A percentile compares a stretch with the other conserved stretches of the same genome.
These are phyloP conservation scores for Vitis cinerea DNA, from an alignment of 164 flowering plant species.

Conservation along the genomic window DNA sequence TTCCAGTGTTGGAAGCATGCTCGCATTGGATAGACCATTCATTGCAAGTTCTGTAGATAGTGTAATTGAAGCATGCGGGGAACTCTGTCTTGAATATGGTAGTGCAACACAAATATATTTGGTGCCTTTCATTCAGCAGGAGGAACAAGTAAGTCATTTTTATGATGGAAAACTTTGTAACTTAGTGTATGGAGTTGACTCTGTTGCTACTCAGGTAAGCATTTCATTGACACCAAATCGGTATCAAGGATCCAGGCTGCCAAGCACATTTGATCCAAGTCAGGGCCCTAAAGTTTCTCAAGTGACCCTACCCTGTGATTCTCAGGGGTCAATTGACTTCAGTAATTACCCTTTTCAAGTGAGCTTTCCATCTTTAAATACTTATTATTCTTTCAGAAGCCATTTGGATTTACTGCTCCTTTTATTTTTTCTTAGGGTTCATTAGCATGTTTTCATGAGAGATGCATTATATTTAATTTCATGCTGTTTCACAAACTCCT, in stretches of 20 bases:
- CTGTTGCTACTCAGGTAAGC: conserved; percentile 47
- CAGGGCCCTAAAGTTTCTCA: conserved; percentile 75
- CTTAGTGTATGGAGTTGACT: conserved; percentile 7
- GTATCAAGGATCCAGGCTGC: conserved; percentile 57
- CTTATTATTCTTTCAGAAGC: background rate
- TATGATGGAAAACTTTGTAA: background rate
- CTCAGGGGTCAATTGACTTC: conserved; percentile 88
- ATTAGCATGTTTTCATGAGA: background rate
- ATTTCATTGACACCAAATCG: conserved; percentile 62
- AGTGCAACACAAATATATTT: conserved; percentile 85
- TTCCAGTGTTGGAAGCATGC: conserved; percentile 85
- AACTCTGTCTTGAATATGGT: conserved; percentile 91
- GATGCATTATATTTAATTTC: background rate
- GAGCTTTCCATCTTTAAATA: conserved; percentile 26
- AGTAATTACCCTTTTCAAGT: conserved; percentile 85
- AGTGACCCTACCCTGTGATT: conserved; percentile 84
- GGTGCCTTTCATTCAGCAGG: conserved; percentile 72
- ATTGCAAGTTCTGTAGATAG: conserved; percentile 55
- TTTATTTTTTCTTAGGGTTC: background rate
- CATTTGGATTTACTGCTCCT: background rate
- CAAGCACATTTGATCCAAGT: conserved; percentile 39
- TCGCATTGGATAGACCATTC: conserved; percentile 87
- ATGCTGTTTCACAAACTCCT: background rate
- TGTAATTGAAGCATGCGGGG: conserved; percentile 39
- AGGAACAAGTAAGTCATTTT: conserved; percentile 66